Conservation (phyloP, 352 stramenopile species). For the Halophytophthora polymorphica region DNA sequence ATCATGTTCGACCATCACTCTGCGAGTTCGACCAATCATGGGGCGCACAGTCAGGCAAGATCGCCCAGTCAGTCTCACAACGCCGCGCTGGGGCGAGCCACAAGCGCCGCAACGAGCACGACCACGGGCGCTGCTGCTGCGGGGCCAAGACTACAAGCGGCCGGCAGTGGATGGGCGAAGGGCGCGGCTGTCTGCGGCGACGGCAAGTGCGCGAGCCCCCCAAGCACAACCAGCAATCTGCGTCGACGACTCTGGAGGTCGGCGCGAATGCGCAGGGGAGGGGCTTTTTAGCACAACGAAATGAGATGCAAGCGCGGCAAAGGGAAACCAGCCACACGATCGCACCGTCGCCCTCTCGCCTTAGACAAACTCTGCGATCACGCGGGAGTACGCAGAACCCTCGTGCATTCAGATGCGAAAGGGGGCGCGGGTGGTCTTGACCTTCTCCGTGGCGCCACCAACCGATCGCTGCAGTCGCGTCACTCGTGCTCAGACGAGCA, state of each 20-base stretch:
- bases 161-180: neutral
- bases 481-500: no score
- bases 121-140: no score
- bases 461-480: no score
- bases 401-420: no score
- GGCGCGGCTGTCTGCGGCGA: neutral
- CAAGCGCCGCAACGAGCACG: no score
- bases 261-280: neutral
- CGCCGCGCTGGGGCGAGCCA: no score
- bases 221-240: neutral
- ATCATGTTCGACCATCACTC: constrained; percentile 27
- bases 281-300: neutral
- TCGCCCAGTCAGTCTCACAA: no score
- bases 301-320: neutral
- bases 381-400: no score
- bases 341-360: neutral
- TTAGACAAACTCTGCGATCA: neutral
- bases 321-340: no score
- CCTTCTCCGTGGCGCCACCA: no score
- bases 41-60: constrained; percentile 9
- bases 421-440: no score
- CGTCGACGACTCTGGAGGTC: neutral
- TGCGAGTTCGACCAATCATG: constrained; percentile 7
- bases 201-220: no score
- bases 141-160: neutral